Conservation (phyloP, 2,329 filamentous ascomycete species). For the Microdochium nivale region DNA sequence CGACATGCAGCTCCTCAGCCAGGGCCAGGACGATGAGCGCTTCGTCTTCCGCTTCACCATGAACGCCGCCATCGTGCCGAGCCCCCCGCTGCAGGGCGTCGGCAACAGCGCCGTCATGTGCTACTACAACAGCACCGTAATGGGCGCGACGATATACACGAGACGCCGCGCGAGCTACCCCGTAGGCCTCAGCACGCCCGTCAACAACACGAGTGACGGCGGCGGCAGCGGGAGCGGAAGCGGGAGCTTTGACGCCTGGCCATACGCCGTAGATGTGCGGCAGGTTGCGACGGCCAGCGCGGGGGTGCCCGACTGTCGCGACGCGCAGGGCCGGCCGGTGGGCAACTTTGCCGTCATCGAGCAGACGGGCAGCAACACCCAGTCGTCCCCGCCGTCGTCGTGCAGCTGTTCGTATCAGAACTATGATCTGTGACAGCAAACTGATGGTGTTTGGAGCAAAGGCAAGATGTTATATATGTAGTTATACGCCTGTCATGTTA, state of each 20-base stretch:
- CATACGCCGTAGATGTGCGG: slow-evolving; percentile 46
- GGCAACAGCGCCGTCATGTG: slow-evolving; percentile 33
- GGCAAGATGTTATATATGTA: no score
- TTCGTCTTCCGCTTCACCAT: slow-evolving; percentile 48
- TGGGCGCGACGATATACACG: slow-evolving; percentile 34
- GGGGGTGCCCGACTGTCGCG: slow-evolving; percentile 45
- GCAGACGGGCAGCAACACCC: neutral
- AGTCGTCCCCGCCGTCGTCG: neutral
- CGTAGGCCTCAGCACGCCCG: neutral
- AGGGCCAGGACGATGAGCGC: slow-evolving; percentile 38
- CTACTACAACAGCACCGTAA: slow-evolving; percentile 45
- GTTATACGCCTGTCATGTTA: no score
- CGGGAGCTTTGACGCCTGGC: slow-evolving; percentile 37
- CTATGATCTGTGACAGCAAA: neutral
- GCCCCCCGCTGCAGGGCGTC: slow-evolving; percentile 30
- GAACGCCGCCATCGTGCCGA: slow-evolving; percentile 43
- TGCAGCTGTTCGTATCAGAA: neutral
- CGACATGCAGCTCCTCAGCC: slow-evolving; percentile 7
- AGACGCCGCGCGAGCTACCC: neutral
- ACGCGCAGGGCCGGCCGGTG: slow-evolving; percentile 24
- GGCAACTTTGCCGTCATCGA: slow-evolving; percentile 23
- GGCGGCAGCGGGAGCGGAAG: slow-evolving; percentile 1
- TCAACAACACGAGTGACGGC: neutral
- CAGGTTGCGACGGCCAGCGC: slow-evolving; percentile 38
- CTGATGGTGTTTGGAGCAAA: no score